phyloP scores from a whole-genome alignment of 208 protist genomes.

The Trichomonas tenax region DNA sequence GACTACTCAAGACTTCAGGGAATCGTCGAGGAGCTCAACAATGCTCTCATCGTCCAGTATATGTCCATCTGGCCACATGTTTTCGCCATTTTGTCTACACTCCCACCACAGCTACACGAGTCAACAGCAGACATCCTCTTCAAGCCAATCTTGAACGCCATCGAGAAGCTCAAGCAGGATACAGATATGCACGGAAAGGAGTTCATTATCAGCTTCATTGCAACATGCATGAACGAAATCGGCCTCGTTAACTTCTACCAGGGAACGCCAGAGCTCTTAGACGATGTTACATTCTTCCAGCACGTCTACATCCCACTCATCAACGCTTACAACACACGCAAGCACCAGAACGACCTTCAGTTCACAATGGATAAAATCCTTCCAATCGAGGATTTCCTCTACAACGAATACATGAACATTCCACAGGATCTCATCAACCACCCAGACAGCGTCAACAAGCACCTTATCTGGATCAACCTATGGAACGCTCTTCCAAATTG shows the following conservation, averaged over 20 bases:
- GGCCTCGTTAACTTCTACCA: neutral
- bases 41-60: neutral
- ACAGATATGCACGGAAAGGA: neutral
- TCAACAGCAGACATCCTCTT: neutral
- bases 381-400: neutral
- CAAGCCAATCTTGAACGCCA: neutral
- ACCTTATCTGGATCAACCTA: neutral
- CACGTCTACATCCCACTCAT: neutral
- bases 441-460: neutral
- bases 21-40: neutral
- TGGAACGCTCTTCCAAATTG: slow-evolving; percentile 9
- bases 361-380: neutral
- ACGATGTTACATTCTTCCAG: neutral
- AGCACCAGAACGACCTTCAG: neutral
- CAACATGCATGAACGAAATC: neutral
- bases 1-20: neutral
- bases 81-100: neutral
- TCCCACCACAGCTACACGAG: neutral
- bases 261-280: neutral
- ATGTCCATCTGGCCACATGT: neutral
- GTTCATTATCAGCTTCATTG: neutral
- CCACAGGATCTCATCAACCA: neutral
- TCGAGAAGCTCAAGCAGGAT: neutral
- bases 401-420: neutral
- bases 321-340: neutral